Percentiles rank a stretch among this genome's conserved stretches.
Evolutionary conservation across 768 basidiomycete species (phyloP).

Genomic region (Mycena chlorophos): DNA sequence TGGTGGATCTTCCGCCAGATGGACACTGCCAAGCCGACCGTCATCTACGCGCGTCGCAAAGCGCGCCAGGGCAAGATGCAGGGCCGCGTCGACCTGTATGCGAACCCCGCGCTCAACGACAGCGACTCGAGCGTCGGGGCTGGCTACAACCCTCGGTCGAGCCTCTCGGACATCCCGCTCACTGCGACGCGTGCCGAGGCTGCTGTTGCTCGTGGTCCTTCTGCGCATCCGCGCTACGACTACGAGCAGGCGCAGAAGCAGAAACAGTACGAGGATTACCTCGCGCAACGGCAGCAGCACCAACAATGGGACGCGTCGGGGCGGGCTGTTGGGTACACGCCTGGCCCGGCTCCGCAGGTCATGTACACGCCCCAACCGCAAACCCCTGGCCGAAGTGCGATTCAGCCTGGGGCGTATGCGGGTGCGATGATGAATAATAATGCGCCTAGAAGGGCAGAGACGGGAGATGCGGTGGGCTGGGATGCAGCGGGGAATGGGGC

Average conservation of each 20-base stretch:
- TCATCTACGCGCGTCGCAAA: slow-evolving; percentile 72
- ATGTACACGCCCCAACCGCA: slow-evolving; percentile 55
- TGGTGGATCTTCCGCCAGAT: slow-evolving; percentile 83
- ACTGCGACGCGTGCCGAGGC: slow-evolving; percentile 3
- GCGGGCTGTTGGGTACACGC: slow-evolving; percentile 47
- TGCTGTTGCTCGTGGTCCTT: background rate
- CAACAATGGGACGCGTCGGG: slow-evolving; percentile 49
- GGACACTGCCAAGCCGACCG: slow-evolving; percentile 61
- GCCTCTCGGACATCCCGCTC: slow-evolving; percentile 19
- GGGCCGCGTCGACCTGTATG: slow-evolving; percentile 1
- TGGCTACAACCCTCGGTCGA: slow-evolving; percentile 9
- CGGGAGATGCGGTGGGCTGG: slow-evolving; percentile 2
- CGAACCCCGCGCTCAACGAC: slow-evolving; percentile 18
- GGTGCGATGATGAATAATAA: too few relatives aligned
- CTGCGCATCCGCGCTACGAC: slow-evolving; percentile 19
- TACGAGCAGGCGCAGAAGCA: slow-evolving; percentile 21
- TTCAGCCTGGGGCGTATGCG: slow-evolving; percentile 12
- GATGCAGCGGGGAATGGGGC: slow-evolving; percentile 35
- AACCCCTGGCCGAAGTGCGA: slow-evolving; percentile 8
- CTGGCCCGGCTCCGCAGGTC: slow-evolving; percentile 36
- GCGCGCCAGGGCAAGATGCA: slow-evolving; percentile 49
- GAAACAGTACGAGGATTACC: slow-evolving; percentile 22
- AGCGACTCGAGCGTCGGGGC: slow-evolving; percentile 7
- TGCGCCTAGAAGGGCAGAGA: slow-evolving; percentile 1
- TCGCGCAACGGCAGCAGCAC: slow-evolving; percentile 38